These are phyloP conservation scores for Chlamydomonas incerta DNA, from an alignment of 139 green algal species.

Conservation along the genomic window DNA sequence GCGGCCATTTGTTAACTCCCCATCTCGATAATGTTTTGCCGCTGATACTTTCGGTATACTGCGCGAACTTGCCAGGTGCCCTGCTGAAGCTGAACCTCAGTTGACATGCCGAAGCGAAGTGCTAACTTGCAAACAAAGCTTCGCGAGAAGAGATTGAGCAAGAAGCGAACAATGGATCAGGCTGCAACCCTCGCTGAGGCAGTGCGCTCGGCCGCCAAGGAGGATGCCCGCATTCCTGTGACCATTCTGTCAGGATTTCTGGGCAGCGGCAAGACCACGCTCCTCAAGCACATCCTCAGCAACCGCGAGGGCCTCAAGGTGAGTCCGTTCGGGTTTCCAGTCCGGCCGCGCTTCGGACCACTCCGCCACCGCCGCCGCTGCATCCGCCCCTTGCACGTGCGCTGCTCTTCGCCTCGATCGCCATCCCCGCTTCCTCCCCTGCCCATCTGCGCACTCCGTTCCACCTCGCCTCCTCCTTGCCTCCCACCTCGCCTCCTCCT, in stretches of 20 bases:
- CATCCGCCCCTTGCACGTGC: not conserved
- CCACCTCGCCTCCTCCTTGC: no score
- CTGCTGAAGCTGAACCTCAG: no score
- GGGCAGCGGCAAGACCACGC: constrained; percentile 81
- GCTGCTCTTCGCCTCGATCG: not conserved
- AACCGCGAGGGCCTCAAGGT: constrained; percentile 64
- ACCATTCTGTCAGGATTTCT: constrained; percentile 81
- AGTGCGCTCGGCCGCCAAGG: not conserved
- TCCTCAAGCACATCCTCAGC: constrained; percentile 78
- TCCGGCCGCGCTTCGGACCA: constrained; percentile 54
- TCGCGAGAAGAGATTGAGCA: not conserved
- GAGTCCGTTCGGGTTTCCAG: constrained; percentile 64
- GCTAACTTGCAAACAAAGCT: no score
- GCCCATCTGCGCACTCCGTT: not conserved
- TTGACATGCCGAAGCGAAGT: no score
- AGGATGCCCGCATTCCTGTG: constrained; percentile 59
- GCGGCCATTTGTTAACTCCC: no score
- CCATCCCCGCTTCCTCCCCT: no score
- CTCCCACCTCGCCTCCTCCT: not conserved
- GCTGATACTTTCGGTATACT: no score
- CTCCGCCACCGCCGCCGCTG: no score
- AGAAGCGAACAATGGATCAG: not conserved
- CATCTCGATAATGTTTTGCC: no score
- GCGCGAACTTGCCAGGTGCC: no score
- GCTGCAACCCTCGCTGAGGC: not conserved